Evolutionary conservation across 1,284 basidiomycete species (phyloP).

Genomic region (Ganoderma meredithae): DNA sequence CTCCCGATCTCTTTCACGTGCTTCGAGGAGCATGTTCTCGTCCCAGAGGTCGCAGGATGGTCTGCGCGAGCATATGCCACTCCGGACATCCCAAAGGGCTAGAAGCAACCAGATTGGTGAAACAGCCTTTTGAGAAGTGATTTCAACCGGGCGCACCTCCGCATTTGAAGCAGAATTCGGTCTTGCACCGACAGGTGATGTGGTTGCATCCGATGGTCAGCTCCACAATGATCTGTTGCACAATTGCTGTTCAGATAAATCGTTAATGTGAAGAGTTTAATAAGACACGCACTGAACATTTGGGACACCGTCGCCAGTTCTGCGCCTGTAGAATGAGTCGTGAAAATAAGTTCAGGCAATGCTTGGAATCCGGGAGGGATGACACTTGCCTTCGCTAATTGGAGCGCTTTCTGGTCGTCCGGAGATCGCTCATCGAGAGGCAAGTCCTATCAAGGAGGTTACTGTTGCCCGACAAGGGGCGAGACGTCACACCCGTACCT

Average conservation of each 20-base stretch:
- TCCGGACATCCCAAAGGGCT: constrained; percentile 41
- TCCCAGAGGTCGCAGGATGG: constrained; percentile 51
- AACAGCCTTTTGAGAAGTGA: neutral
- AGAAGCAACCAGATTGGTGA: neutral
- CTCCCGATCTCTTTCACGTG: constrained; percentile 39
- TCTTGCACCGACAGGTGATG: constrained; percentile 45
- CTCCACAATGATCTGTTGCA: constrained; percentile 40
- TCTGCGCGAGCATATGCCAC: constrained; percentile 41
- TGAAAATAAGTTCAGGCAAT: neutral
- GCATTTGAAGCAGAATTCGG: constrained; percentile 47
- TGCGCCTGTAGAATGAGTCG: constrained; percentile 39
- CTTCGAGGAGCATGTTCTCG: constrained; percentile 48
- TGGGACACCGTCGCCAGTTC: constrained; percentile 50
- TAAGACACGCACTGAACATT: constrained; percentile 41
- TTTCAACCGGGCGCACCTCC: constrained; percentile 41
- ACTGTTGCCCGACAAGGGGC: neutral
- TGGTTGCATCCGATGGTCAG: constrained; percentile 46
- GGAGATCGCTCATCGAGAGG: constrained; percentile 50
- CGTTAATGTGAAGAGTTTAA: no score
- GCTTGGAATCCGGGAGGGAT: neutral
- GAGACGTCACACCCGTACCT: constrained; percentile 31
- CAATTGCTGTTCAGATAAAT: neutral
- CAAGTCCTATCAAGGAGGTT: constrained; percentile 40
- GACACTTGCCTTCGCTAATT: constrained; percentile 44
- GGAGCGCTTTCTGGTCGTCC: constrained; percentile 48